phyloP scores from a whole-genome alignment of 257 asterid species.

The Rubia yunnanensis region DNA sequence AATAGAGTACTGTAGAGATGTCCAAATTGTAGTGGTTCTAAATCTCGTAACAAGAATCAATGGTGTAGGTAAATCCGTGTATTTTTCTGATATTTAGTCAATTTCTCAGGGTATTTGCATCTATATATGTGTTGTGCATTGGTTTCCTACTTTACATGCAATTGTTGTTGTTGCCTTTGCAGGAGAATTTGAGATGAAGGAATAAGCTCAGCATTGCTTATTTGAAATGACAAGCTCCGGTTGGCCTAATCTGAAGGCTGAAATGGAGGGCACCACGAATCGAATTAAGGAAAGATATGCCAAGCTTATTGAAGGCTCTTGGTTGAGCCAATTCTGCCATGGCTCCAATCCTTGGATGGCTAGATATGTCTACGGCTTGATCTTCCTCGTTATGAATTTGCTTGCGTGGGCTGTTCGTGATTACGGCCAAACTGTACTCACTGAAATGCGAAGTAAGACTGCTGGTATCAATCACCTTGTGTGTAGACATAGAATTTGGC shows the following conservation, averaged over 20 bases:
- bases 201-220: conserved; percentile 4
- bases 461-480: background rate
- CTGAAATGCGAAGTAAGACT: conserved; percentile 34
- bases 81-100: background rate
- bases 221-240: conserved; percentile 20
- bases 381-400: conserved; percentile 35
- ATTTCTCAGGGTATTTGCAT: background rate
- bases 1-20: background rate
- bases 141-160: conserved; percentile 7
- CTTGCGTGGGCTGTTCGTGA: conserved; percentile 53
- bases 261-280: conserved; percentile 26
- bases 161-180: conserved; percentile 8
- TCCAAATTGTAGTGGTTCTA: background rate
- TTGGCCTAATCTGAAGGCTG: conserved; percentile 9
- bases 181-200: conserved; percentile 17
- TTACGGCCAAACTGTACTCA: conserved; percentile 28
- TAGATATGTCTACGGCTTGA: conserved; percentile 38
- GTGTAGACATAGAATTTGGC: background rate
- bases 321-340: conserved; percentile 38
- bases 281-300: conserved; percentile 22
- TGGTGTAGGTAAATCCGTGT: conserved; percentile 3
- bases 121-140: background rate
- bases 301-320: conserved; percentile 31
- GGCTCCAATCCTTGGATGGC: conserved; percentile 62
- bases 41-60: background rate